Evolutionary conservation across 768 basidiomycete species (phyloP).

Genomic region (Mycena galopus): DNA sequence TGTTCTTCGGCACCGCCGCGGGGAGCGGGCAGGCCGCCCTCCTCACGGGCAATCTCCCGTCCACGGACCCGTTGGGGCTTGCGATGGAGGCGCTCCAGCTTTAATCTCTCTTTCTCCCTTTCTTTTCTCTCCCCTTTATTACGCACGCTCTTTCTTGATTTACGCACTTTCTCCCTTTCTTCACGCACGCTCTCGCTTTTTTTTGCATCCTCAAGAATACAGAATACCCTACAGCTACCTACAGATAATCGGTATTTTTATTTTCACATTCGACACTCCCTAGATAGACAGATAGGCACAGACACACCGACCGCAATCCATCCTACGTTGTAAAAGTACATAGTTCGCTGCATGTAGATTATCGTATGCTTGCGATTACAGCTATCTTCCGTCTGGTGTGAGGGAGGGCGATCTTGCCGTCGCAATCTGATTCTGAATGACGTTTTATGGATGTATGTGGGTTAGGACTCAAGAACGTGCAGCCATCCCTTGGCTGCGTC

Average conservation of each 20-base stretch:
- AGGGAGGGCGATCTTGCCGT: too few relatives aligned
- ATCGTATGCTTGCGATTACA: slow-evolving; percentile 5
- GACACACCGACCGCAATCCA: slow-evolving; percentile 14
- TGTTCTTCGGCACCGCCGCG: slow-evolving; percentile 78
- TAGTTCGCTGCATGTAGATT: slow-evolving; percentile 25
- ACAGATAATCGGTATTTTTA: slow-evolving; percentile 24
- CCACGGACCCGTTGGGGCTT: slow-evolving; percentile 70
- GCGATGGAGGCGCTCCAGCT: slow-evolving; percentile 68
- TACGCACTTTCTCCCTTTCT: too few relatives aligned
- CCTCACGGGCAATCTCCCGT: slow-evolving; percentile 52
- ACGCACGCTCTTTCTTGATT: too few relatives aligned
- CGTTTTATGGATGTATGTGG: too few relatives aligned
- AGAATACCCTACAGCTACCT: slow-evolving; percentile 12
- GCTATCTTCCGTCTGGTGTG: too few relatives aligned
- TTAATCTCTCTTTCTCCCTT: slow-evolving; percentile 3
- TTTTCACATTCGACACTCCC: background rate
- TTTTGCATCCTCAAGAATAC: too few relatives aligned
- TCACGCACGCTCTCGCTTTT: too few relatives aligned
- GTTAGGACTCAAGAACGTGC: too few relatives aligned
- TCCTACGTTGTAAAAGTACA: slow-evolving; percentile 18
- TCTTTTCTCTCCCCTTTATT: background rate
- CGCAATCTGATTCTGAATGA: too few relatives aligned
- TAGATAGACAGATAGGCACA: too few relatives aligned
- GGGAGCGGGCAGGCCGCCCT: slow-evolving; percentile 51
- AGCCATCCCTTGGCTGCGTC: too few relatives aligned